phyloP scores from a whole-genome alignment of 2,329 filamentous ascomycete genomes.

The Fusarium sambucinum region DNA sequence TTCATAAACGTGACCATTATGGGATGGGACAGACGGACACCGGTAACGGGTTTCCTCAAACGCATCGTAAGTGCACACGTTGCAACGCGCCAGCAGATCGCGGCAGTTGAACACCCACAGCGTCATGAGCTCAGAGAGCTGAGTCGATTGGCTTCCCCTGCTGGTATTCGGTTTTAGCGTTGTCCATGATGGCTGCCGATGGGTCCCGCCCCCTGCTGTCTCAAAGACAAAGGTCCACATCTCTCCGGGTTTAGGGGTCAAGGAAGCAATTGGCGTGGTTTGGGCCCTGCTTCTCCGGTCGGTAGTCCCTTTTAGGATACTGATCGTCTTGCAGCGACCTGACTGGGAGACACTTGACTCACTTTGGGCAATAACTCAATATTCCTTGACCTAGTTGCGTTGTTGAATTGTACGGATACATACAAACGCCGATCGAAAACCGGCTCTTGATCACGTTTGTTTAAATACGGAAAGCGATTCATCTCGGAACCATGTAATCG shows the following conservation, averaged over 20 bases:
- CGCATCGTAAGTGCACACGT: conserved; percentile 43
- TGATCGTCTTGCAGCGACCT: conserved; percentile 45
- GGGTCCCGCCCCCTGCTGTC: conserved; percentile 47
- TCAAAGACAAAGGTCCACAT: conserved; percentile 39
- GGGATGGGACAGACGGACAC: conserved; percentile 25
- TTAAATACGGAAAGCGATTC: conserved; percentile 41
- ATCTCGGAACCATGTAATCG: conserved; percentile 44
- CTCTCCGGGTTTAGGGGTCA: conserved; percentile 46
- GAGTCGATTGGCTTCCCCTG: conserved; percentile 38
- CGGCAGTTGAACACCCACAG: conserved; percentile 48
- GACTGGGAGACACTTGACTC: conserved; percentile 44
- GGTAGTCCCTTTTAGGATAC: conserved; percentile 46
- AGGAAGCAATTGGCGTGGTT: conserved; percentile 41
- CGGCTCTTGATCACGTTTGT: conserved; percentile 46
- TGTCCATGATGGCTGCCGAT: conserved; percentile 46
- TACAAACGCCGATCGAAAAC: conserved; percentile 51
- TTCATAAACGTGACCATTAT: conserved; percentile 27
- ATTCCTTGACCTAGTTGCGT: conserved; percentile 35
- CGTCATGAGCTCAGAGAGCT: conserved; percentile 40
- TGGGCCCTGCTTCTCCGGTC: conserved; percentile 44
- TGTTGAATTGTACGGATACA: conserved; percentile 33
- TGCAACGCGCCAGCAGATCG: conserved; percentile 44
- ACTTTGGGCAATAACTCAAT: conserved; percentile 41
- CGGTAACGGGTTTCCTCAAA: conserved; percentile 37
- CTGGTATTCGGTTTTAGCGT: conserved; percentile 43